Conservation (phyloP, 352 stramenopile genomes). For the Pythium aphanidermatum region DNA sequence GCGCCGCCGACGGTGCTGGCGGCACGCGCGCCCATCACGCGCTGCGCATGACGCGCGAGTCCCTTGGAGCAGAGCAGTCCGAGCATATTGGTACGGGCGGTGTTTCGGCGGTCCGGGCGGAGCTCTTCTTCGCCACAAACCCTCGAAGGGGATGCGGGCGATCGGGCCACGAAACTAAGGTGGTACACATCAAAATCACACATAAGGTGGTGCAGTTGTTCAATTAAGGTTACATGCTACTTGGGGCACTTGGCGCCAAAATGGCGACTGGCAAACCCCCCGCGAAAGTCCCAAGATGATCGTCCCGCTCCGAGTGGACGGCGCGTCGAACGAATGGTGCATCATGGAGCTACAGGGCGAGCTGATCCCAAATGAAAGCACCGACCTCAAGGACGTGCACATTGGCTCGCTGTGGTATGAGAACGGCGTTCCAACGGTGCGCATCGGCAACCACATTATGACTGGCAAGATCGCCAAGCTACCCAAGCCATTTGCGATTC, state of each 20-base stretch:
- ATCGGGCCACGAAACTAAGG: background rate
- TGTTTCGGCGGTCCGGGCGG: slow-evolving; percentile 24
- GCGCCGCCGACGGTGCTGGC: slow-evolving; percentile 61
- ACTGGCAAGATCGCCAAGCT: slow-evolving; percentile 63
- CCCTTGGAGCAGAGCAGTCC: slow-evolving; percentile 56
- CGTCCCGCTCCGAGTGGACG: slow-evolving; percentile 57
- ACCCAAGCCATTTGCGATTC: slow-evolving; percentile 67
- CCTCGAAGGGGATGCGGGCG: slow-evolving; percentile 8
- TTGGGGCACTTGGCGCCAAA: slow-evolving; percentile 27
- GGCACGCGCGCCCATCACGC: slow-evolving; percentile 27
- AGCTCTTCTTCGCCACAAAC: slow-evolving; percentile 35
- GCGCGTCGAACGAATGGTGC: slow-evolving; percentile 66
- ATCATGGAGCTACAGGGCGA: slow-evolving; percentile 81
- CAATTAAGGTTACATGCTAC: too few relatives aligned
- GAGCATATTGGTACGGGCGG: slow-evolving; percentile 34
- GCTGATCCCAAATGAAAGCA: slow-evolving; percentile 35
- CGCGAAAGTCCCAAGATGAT: slow-evolving; percentile 36
- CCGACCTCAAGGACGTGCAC: slow-evolving; percentile 34
- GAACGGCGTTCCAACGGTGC: slow-evolving; percentile 63
- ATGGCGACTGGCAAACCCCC: background rate
- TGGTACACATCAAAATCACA: slow-evolving; percentile 8
- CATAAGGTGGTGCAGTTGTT: slow-evolving; percentile 9
- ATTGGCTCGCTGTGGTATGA: slow-evolving; percentile 66
- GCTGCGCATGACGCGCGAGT: slow-evolving; percentile 31
- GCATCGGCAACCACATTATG: slow-evolving; percentile 81